Base-by-base conservation (phyloP, 1,284 basidiomycete species). In the Ganoderma meredithae region DNA sequence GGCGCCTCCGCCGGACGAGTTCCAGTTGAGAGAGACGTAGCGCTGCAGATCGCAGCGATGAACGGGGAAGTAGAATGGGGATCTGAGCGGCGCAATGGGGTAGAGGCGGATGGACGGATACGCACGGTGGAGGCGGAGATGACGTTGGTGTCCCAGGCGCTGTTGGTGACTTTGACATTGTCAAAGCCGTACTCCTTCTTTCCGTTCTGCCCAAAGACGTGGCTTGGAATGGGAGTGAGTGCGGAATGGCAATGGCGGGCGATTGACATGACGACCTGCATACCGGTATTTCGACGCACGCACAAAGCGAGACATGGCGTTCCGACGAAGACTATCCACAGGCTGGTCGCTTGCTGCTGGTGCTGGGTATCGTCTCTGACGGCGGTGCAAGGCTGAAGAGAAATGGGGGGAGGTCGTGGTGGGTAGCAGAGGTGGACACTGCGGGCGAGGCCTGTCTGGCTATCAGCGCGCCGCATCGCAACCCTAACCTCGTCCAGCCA, bases 121-220 rank as follows among this genome's bases (percentile, higher is more conserved):
- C 89, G 78, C 77, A 94, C 93, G 58, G 86, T 91, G 71, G 94
- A 95, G n/a, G 94, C 94, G 71, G 94, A 86, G 73, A 98, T 84
- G 72, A 99, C 84, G 80, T 99, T 98, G 59, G 97, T 99, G 81
- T 99, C 97, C 96, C 96, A 99, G 19, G 97, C 96, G 73, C 89
- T 94, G 77, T 88, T 91, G 62, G 93, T 92, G 43, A 95, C 86
- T 81, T 98, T 98, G 76, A 97, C 88, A 77, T 98, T 98, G 80
- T 99, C 97, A 75, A 95, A 87, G 52, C 87, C 84, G 75, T 92
- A 85, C 79, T 95, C 94, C 77, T 93, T 95, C 85, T 96, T 96
- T 33, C 90, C 87, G 69, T 88, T 81, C 75, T 94, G 91, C 36
- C 95, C 96, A 78, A 93, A 98, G 76, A 97, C 95, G 81, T 99